Base-by-base conservation (phyloP, 345 rosid species). In the Camelina sativa region DNA sequence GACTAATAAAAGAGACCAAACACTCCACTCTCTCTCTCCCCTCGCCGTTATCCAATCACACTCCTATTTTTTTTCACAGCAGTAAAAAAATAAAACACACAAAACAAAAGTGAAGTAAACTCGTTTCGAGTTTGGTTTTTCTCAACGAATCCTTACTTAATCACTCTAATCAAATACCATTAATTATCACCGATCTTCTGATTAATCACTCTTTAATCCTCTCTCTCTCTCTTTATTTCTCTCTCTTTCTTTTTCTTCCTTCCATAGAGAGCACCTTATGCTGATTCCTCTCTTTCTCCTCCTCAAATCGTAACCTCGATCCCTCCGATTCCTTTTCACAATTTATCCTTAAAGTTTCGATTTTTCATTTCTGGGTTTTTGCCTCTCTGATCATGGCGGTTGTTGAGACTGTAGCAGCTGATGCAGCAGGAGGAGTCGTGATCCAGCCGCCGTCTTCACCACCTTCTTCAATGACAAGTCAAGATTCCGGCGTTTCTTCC, bases 361-460 rank as follows among this genome's bases (percentile, higher is more conserved):
- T 53, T 44, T 73, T 60, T 23, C 5, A 56, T 64, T 20, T 20
- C 55, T 60, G 65, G 77, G 64, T 64, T 38, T 8, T 17, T 43
- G 4, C 68, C 50, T 7, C 2, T 34, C 37, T 34, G 67, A 79
- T 44, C 79, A 89, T 89, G 96, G 96, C 91, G 67, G 87, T 89
- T 62, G 89, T 85, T 72, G 96, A 89, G 86, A 84, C 78, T 76
- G 80, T 56, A 66, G 84, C 38, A 28, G 16, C 46, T 32, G 83
- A 75, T 43, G 68, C 75, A 22, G 81, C 81, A 59, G 80, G 79
- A 59, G 80, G 79, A 32, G 80, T 56, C 57, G 80, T 79, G 74
- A 69, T 58, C 76, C 74, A 76, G 69, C 70, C 63, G 38, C 72
- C 80, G 1, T 69, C 80, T 62, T 78, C 81, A 8, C 73, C 77